A percentile compares a stretch with the other conserved stretches of the same genome.
Evolutionary conservation across 768 basidiomycete genomes (phyloP).

Genomic region (Leccinum imitatum): DNA sequence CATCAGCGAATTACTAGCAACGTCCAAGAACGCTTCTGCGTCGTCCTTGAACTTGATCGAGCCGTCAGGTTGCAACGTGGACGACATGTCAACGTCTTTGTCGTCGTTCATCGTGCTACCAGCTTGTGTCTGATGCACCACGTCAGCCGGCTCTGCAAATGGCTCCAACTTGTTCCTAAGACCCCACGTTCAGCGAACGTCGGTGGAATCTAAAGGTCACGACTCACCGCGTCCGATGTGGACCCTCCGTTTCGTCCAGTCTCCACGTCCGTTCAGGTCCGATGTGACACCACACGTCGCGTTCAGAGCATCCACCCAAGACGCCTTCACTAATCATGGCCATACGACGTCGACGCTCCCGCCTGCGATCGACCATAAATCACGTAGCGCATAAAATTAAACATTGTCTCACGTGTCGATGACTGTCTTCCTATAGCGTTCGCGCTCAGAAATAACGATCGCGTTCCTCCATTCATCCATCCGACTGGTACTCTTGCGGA

Average conservation of each 20-base stretch:
- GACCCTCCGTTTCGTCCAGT: slow-evolving; percentile 91
- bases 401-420: slow-evolving; percentile 60
- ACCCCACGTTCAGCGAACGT: slow-evolving; percentile 4
- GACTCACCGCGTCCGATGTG: slow-evolving; percentile 74
- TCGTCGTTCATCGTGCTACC: slow-evolving; percentile 39
- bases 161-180: slow-evolving; percentile 77
- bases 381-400: background rate
- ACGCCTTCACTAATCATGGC: slow-evolving; percentile 60
- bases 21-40: slow-evolving; percentile 12
- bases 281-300: slow-evolving; percentile 76
- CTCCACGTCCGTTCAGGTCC: slow-evolving; percentile 59
- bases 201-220: background rate
- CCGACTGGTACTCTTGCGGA: slow-evolving; percentile 60
- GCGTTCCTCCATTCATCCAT: slow-evolving; percentile 74
- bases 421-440: slow-evolving; percentile 65
- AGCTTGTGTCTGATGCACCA: slow-evolving; percentile 27
- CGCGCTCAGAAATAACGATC: slow-evolving; percentile 66
- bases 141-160: slow-evolving; percentile 43
- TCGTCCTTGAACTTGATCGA: slow-evolving; percentile 15
- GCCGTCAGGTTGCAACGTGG: slow-evolving; percentile 37
- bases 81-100: slow-evolving; percentile 43
- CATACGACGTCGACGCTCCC: slow-evolving; percentile 74
- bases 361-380: slow-evolving; percentile 42
- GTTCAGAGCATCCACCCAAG: slow-evolving; percentile 63
- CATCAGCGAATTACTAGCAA: slow-evolving; percentile 46